Conservation (phyloP, 495 filamentous ascomycete genomes). For the Podospora didyma region DNA sequence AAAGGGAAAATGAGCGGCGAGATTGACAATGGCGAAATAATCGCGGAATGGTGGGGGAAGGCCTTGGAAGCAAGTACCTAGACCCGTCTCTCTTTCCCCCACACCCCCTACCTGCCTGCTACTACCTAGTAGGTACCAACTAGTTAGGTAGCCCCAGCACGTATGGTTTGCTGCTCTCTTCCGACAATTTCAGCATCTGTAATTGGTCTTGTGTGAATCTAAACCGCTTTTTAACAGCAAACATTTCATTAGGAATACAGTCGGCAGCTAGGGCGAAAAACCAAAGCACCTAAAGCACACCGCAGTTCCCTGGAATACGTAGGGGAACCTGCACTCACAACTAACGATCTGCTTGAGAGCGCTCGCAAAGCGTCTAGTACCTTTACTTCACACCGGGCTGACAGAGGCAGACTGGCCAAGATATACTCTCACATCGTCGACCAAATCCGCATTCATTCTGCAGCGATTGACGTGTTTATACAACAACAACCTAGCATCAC, state of each 20-base stretch:
- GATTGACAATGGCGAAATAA: no score
- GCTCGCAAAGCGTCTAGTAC: not conserved
- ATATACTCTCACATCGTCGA: not conserved
- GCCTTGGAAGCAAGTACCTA: no score
- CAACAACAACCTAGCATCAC: not conserved
- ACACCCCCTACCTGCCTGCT: no score
- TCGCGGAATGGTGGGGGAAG: no score
- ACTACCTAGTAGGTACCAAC: no score
- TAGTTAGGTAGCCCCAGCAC: no score
- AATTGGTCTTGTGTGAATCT: no score
- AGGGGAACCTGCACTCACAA: not conserved
- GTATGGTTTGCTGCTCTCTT: no score
- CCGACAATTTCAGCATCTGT: no score
- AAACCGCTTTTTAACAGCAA: no score
- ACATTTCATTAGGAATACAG: not conserved
- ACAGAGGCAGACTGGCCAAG: not conserved
- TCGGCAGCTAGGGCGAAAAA: not conserved
- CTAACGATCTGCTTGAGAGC: not conserved
- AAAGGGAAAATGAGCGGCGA: no score
- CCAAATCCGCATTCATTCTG: not conserved
- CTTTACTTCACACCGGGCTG: not conserved
- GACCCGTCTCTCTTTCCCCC: no score
- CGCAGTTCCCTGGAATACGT: not conserved
- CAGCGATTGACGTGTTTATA: not conserved
- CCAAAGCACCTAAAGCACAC: not conserved